Evolutionary conservation across 805 yeast genomes (phyloP).

Genomic region (Cyberlindnera mycetangii): DNA sequence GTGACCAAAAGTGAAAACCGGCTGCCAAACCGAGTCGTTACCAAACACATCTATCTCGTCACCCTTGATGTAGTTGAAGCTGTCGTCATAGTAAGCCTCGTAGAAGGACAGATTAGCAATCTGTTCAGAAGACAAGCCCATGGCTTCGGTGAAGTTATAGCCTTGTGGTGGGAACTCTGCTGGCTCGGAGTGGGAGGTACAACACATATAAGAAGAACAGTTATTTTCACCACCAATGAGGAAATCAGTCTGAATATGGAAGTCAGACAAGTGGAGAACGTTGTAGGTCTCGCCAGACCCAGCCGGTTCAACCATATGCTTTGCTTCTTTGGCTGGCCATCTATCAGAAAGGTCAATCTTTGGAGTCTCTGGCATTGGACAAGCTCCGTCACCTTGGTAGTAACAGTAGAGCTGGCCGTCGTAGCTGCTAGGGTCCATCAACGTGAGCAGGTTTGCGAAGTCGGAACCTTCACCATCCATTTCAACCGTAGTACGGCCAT

Average conservation of each 20-base stretch:
- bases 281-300: constrained; percentile 44
- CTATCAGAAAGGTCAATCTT: constrained; percentile 40
- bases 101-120: constrained; percentile 24
- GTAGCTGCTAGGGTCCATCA: constrained; percentile 48
- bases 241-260: constrained; percentile 58
- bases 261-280: constrained; percentile 65
- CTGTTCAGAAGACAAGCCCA: constrained; percentile 16
- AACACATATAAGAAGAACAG: constrained; percentile 44
- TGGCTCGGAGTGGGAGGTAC: constrained; percentile 39
- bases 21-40: constrained; percentile 40
- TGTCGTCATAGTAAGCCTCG: constrained; percentile 30
- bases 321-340: constrained; percentile 44
- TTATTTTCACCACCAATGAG: constrained; percentile 46
- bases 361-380: constrained; percentile 53
- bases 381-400: constrained; percentile 41
- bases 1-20: constrained; percentile 62
- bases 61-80: constrained; percentile 5
- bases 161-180: too few species aligned
- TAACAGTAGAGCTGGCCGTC: constrained; percentile 66
- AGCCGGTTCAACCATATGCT: constrained; percentile 40
- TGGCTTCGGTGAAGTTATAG: not conserved
- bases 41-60: constrained; percentile 28
- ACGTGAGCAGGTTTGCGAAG: constrained; percentile 46
- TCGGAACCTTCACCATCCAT: constrained; percentile 41
- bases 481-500: constrained; percentile 36